Conservation (phyloP, 495 filamentous ascomycete species). For the Sordaria brevicollis region DNA sequence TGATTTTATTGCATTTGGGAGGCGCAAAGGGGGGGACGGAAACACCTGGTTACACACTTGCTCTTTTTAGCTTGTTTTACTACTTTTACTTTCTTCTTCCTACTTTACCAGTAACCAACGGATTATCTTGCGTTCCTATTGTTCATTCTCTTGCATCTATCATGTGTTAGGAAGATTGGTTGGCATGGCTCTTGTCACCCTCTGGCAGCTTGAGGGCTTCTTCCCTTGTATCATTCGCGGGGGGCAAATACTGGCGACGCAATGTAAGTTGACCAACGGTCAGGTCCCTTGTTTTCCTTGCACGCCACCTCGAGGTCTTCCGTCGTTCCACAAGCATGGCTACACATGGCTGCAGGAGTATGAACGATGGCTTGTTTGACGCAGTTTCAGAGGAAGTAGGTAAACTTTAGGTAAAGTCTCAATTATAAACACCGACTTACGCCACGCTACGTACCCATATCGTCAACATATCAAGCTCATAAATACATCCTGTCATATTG, state of each 20-base stretch:
- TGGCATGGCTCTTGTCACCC: not conserved
- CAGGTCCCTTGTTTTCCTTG: not conserved
- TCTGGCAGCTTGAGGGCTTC: not conserved
- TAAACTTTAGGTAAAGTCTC: not conserved
- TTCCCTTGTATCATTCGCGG: too few species aligned
- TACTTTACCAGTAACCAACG: not conserved
- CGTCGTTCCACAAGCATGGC: not conserved
- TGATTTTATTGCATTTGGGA: not conserved
- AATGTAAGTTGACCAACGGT: too few species aligned
- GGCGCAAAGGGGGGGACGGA: not conserved
- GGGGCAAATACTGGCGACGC: too few species aligned
- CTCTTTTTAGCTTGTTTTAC: not conserved
- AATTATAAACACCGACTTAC: not conserved
- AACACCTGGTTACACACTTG: not conserved
- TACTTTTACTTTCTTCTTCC: not conserved
- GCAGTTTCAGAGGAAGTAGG: not conserved
- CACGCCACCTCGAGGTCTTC: not conserved
- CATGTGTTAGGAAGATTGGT: not conserved
- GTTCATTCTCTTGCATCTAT: not conserved
- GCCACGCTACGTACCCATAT: not conserved
- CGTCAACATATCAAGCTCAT: not conserved
- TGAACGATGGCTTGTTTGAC: not conserved
- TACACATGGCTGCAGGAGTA: too few species aligned
- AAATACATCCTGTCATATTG: not conserved
- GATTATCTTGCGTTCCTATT: not conserved